Evolutionary conservation across 306 rosid genomes (phyloP), one percentile per base, ranked within the genome.

Genomic region (Morella rubra): DNA sequence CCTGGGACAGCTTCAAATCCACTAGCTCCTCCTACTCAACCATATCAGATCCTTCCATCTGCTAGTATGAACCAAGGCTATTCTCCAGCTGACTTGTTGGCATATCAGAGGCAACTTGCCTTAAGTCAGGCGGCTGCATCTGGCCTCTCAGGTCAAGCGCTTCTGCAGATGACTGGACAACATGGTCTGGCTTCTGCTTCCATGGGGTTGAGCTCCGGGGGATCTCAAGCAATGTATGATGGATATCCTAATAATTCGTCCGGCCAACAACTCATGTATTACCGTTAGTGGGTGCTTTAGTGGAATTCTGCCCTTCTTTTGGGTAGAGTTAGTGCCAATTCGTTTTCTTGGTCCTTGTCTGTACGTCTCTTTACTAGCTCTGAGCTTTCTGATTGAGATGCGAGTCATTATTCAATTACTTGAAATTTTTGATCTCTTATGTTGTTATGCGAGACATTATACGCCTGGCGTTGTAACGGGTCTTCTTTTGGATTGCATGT

Each of bases 101-200:
- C 91, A 55, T 90, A 90, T 78, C 88, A 87, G 84, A 91, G 96
- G 74, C 96, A 88, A 78, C 86, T 90, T 76, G 96, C 96, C 74
- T 49, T 90, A 50, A 86, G 84, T 79, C 92, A 88, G 84, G 91
- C 91, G 37, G 93, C 91, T 44, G 88, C 81, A 24, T 87, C 90
- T 5, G 90, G 90, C 82, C 87, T 84, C 70, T 87, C 90, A 3
- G 90, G 90, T 72, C 90, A 87, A 82, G 87, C 90, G 51, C 88
- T 87, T 56, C 78, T 87, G 74, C 88, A 87, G 71, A 82, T 87
- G 88, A 77, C 87, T 50, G 90, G 90, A 51, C 90, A 84, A 45
- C 90, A 84, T 15, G 87, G 88, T 74, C 76, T 84, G 51, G 88
- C 86, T 78, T 87, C 92, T 42, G 84, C 88, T 8, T 89, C 93